A percentile compares a stretch with the other conserved stretches of the same genome.
Evolutionary conservation across 2,329 filamentous ascomycete species (phyloP).

Genomic region (Dichotomopilus funicola): DNA sequence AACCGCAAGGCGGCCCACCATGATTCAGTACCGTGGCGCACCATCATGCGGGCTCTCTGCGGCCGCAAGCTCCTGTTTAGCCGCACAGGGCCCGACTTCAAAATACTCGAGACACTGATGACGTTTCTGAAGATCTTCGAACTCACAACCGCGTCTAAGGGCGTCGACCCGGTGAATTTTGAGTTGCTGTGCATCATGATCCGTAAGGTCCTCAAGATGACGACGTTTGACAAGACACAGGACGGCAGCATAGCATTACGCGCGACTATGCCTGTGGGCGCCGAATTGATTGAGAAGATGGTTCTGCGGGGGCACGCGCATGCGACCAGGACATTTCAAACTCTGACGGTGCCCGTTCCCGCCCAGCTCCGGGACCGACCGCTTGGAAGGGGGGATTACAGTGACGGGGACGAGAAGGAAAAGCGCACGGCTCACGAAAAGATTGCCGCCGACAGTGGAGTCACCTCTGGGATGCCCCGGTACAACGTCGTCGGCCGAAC

Average conservation of each 20-base stretch:
- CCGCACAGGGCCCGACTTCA: slow-evolving; percentile 21
- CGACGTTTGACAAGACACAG: slow-evolving; percentile 1
- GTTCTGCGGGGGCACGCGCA: slow-evolving; percentile 5
- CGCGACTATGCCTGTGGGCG: not conserved
- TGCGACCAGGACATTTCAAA: slow-evolving; percentile 13
- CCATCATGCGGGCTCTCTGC: slow-evolving; percentile 35
- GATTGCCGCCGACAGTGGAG: not conserved
- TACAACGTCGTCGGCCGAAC: slow-evolving; percentile 40
- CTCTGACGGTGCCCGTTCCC: slow-evolving; percentile 25
- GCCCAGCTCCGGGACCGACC: slow-evolving; percentile 1
- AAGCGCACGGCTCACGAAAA: not conserved
- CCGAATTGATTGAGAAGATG: slow-evolving; percentile 1
- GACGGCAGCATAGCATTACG: not conserved
- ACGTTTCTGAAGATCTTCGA: slow-evolving; percentile 30
- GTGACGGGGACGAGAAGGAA: not conserved
- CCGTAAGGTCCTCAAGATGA: slow-evolving; percentile 26
- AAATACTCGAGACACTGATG: slow-evolving; percentile 27
- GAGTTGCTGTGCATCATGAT: slow-evolving; percentile 31
- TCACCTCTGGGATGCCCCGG: slow-evolving; percentile 27
- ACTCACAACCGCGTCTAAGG: slow-evolving; percentile 25
- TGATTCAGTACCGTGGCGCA: slow-evolving; percentile 37
- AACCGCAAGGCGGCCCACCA: not conserved
- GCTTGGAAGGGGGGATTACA: not conserved
- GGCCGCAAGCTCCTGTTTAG: slow-evolving; percentile 29
- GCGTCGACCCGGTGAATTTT: slow-evolving; percentile 32